These are phyloP conservation scores for Ogataea nitratoaversa DNA, from an alignment of 805 yeast species.

Conservation along the genomic window DNA sequence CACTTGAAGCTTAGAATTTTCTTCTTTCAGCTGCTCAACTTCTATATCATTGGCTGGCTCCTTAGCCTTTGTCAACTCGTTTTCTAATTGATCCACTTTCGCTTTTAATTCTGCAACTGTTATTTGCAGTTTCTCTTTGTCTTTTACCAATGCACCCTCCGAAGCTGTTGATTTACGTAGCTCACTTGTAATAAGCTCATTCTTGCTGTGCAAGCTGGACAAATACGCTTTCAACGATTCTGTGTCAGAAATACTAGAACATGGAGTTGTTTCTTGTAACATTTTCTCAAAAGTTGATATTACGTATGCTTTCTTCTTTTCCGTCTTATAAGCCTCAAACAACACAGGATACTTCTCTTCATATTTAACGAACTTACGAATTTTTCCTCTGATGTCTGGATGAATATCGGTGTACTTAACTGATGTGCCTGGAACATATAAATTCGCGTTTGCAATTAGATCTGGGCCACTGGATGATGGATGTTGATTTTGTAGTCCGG, in stretches of 20 bases:
- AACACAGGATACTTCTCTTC: slow-evolving; percentile 87
- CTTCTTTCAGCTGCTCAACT: not conserved
- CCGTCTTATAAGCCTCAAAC: slow-evolving; percentile 79
- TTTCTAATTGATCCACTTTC: slow-evolving; percentile 1
- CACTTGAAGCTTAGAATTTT: slow-evolving; percentile 1
- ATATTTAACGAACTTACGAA: slow-evolving; percentile 76
- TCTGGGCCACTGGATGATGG: not conserved
- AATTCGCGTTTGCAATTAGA: not conserved
- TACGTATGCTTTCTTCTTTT: slow-evolving; percentile 61
- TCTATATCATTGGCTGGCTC: not conserved
- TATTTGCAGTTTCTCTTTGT: slow-evolving; percentile 6
- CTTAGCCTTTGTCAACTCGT: not conserved
- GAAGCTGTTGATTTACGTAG: slow-evolving; percentile 42
- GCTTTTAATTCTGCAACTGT: slow-evolving; percentile 12
- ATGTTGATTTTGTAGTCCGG: not conserved
- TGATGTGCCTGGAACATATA: slow-evolving; percentile 27
- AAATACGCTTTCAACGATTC: slow-evolving; percentile 68
- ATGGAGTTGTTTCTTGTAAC: slow-evolving; percentile 76
- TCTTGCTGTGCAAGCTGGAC: slow-evolving; percentile 55
- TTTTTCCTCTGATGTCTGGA: slow-evolving; percentile 52
- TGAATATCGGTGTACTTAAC: slow-evolving; percentile 42
- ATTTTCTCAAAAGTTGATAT: slow-evolving; percentile 63
- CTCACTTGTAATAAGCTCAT: slow-evolving; percentile 59
- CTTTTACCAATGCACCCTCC: slow-evolving; percentile 13
- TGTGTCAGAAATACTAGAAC: slow-evolving; percentile 68